A percentile compares a stretch with the other conserved stretches of the same genome.
Conservation (phyloP, 345 rosid genomes). For the Arabidopsis arenosa region DNA sequence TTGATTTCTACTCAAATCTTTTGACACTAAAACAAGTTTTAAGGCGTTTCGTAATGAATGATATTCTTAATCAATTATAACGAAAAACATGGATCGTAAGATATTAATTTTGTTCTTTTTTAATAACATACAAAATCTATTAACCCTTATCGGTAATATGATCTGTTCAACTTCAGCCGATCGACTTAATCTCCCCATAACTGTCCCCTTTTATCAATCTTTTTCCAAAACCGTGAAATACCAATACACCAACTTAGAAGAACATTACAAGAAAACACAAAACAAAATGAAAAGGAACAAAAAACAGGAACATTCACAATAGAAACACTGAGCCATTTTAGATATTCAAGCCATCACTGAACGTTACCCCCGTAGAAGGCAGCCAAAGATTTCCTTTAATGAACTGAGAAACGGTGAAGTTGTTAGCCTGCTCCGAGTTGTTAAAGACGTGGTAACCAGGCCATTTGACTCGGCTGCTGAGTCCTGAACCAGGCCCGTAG, state of each 20-base stretch:
- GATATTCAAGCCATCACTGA: conserved; percentile 38
- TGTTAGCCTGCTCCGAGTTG: conserved; percentile 52
- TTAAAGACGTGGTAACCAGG: conserved; percentile 70
- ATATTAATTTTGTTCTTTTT: background rate
- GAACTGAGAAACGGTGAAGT: conserved; percentile 75
- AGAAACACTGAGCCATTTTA: conserved; percentile 1
- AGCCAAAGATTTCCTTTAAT: conserved; percentile 76
- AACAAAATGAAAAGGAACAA: background rate
- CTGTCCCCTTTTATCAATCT: conserved; percentile 2
- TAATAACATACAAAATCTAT: background rate
- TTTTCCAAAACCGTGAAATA: conserved; percentile 16
- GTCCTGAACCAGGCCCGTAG: conserved; percentile 66
- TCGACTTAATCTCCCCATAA: background rate
- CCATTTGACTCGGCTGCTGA: conserved; percentile 71
- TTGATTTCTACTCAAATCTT: conserved; percentile 14
- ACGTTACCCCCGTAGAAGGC: conserved; percentile 70
- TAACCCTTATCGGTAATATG: background rate
- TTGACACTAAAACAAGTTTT: background rate
- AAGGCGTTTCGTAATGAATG: background rate
- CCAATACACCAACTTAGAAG: conserved; percentile 8
- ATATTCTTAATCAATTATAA: background rate
- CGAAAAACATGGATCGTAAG: background rate
- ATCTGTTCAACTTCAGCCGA: background rate
- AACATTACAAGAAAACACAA: conserved; percentile 3
- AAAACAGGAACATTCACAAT: conserved; percentile 1